Evolutionary conservation across 2,329 filamentous ascomycete genomes (phyloP).

Genomic region (Triangularia setosa): DNA sequence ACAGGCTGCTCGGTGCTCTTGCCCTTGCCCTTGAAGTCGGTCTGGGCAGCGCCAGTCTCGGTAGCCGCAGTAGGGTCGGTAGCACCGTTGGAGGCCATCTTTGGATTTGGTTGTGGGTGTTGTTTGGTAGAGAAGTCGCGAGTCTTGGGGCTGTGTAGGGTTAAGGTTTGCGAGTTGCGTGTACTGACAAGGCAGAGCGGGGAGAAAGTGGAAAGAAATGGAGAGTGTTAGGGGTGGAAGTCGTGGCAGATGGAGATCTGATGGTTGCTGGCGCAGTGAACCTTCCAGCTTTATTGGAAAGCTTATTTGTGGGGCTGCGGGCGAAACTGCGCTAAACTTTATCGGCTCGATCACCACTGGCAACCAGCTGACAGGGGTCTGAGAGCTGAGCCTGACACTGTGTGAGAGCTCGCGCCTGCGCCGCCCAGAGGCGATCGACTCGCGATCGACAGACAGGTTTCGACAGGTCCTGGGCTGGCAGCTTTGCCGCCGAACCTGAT

Average conservation of each 20-base stretch:
- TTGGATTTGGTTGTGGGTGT: constrained; percentile 21
- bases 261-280: not conserved
- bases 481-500: not conserved
- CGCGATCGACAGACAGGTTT: not conserved
- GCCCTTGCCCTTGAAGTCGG: constrained; percentile 73
- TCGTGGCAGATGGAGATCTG: not conserved
- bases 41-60: constrained; percentile 27
- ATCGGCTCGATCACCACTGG: constrained; percentile 22
- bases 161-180: constrained; percentile 10
- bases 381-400: not conserved
- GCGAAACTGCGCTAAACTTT: constrained; percentile 7
- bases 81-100: constrained; percentile 46
- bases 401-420: not conserved
- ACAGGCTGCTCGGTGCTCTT: constrained; percentile 59
- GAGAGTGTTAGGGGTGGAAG: not conserved
- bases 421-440: not conserved
- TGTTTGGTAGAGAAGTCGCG: not conserved
- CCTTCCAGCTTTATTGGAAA: constrained; percentile 14
- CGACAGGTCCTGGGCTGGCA: not conserved
- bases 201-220: not conserved
- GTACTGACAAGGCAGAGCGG: not conserved
- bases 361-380: constrained; percentile 24
- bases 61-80: constrained; percentile 41
- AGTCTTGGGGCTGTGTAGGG: constrained; percentile 1
- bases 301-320: constrained; percentile 21